Evolutionary conservation across 1,284 basidiomycete species (phyloP).

Genomic region (Singerocomus rubriflavus): DNA sequence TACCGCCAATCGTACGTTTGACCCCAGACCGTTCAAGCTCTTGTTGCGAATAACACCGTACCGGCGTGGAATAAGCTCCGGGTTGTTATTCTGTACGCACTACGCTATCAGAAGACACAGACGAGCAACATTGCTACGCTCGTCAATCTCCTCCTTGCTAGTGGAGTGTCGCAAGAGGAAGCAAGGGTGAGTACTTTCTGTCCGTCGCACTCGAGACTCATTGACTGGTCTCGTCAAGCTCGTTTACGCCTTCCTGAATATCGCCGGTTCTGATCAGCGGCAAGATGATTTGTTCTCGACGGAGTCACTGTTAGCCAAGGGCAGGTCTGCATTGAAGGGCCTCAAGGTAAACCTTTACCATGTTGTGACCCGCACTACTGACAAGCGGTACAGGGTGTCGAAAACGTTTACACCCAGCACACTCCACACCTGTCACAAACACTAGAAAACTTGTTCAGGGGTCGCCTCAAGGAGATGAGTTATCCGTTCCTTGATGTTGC

Average conservation of each 20-base stretch:
- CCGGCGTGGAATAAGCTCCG: constrained; percentile 84
- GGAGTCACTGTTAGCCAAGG: constrained; percentile 92
- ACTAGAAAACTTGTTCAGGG: constrained; percentile 86
- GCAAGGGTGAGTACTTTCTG: constrained; percentile 59
- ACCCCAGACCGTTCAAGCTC: constrained; percentile 70
- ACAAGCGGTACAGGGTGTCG: constrained; percentile 70
- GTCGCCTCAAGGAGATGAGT: constrained; percentile 80
- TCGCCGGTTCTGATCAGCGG: constrained; percentile 93
- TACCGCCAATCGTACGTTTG: constrained; percentile 4
- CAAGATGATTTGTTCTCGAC: constrained; percentile 98
- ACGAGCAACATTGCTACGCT: constrained; percentile 81
- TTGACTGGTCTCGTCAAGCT: constrained; percentile 48
- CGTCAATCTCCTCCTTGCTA: constrained; percentile 78
- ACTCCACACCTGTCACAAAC: constrained; percentile 92
- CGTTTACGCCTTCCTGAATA: constrained; percentile 91
- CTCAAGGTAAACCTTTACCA: constrained; percentile 62
- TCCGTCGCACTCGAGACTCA: not conserved
- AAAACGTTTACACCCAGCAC: constrained; percentile 99
- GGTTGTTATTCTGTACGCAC: constrained; percentile 90
- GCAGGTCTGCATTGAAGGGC: constrained; percentile 92
- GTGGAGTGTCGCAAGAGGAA: constrained; percentile 82
- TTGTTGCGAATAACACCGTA: constrained; percentile 68
- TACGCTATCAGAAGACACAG: constrained; percentile 94
- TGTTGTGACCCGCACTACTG: not conserved
- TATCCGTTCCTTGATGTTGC: constrained; percentile 86